phyloP scores from a whole-genome alignment of 2,329 filamentous ascomycete species.

The Acrodontium crateriforme region DNA sequence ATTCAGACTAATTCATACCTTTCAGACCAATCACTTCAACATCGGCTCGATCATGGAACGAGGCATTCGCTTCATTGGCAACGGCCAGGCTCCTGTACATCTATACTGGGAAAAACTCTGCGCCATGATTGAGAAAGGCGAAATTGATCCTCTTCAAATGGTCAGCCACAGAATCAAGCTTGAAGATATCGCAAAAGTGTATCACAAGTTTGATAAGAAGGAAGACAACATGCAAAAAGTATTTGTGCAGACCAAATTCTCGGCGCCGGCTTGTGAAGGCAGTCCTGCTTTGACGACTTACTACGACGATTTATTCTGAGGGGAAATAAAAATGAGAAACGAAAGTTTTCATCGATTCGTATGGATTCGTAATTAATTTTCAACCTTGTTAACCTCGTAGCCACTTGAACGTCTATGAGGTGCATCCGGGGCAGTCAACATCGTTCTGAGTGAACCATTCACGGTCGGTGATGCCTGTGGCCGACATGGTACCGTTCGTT shows the following conservation, averaged over 20 bases:
- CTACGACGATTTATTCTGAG: constrained; percentile 7
- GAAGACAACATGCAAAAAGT: constrained; percentile 72
- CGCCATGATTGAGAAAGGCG: constrained; percentile 48
- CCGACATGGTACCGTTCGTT: too few relatives aligned
- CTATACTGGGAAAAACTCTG: constrained; percentile 74
- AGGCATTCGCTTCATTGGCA: constrained; percentile 64
- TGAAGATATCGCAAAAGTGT: constrained; percentile 38
- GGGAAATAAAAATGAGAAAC: not conserved
- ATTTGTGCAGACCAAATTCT: constrained; percentile 49
- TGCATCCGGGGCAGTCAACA: too few relatives aligned
- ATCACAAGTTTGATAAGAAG: constrained; percentile 52
- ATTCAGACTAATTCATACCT: too few relatives aligned
- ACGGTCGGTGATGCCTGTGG: too few relatives aligned
- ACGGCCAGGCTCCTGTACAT: constrained; percentile 60
- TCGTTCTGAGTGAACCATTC: too few relatives aligned
- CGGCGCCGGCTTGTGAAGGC: constrained; percentile 35
- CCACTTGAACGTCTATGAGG: too few relatives aligned
- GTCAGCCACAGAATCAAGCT: constrained; percentile 56
- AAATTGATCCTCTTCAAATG: constrained; percentile 68
- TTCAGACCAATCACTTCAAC: constrained; percentile 75
- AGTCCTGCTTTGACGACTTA: constrained; percentile 39
- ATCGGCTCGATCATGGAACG: constrained; percentile 71
- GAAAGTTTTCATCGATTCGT: too few relatives aligned
- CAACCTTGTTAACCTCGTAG: too few relatives aligned
- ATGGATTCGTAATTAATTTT: too few relatives aligned